Conservation (phyloP, 805 yeast species). For the Suhomyces emberorum region DNA sequence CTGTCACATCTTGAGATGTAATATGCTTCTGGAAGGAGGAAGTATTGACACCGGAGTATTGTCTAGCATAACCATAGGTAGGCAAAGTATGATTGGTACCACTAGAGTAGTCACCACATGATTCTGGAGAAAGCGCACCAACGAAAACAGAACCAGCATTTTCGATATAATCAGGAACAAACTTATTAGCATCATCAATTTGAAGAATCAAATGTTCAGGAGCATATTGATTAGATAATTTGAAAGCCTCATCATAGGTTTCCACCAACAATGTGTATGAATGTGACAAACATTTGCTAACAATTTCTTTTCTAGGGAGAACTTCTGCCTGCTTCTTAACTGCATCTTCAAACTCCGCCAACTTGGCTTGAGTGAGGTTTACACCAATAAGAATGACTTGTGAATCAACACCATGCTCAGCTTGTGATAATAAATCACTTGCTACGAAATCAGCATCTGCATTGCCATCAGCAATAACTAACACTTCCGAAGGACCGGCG, state of each 20-base stretch:
- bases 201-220: slow-evolving; percentile 98
- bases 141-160: slow-evolving; percentile 97
- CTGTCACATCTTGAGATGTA: slow-evolving; percentile 87
- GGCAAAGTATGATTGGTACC: slow-evolving; percentile 99
- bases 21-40: slow-evolving; percentile 93
- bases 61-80: slow-evolving; percentile 96
- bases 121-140: slow-evolving; percentile 94
- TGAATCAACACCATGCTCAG: slow-evolving; percentile 98
- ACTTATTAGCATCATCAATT: slow-evolving; percentile 70
- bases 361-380: slow-evolving; percentile 54
- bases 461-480: slow-evolving; percentile 84
- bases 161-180: slow-evolving; percentile 67
- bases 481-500: slow-evolving; percentile 98
- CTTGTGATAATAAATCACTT: slow-evolving; percentile 93
- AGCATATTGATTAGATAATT: slow-evolving; percentile 86
- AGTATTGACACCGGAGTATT: slow-evolving; percentile 96
- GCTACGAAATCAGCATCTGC: slow-evolving; percentile 97
- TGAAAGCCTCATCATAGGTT: slow-evolving; percentile 74
- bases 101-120: slow-evolving; percentile 96
- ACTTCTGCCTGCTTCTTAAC: slow-evolving; percentile 77
- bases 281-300: slow-evolving; percentile 87
- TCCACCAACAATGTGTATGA: slow-evolving; percentile 75
- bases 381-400: slow-evolving; percentile 93
- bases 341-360: slow-evolving; percentile 73
- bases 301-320: slow-evolving; percentile 90